Evolutionary conservation across 345 rosid species (phyloP), one percentile per base, ranked within the genome.

Genomic region (Eucalyptus leucophloia): DNA sequence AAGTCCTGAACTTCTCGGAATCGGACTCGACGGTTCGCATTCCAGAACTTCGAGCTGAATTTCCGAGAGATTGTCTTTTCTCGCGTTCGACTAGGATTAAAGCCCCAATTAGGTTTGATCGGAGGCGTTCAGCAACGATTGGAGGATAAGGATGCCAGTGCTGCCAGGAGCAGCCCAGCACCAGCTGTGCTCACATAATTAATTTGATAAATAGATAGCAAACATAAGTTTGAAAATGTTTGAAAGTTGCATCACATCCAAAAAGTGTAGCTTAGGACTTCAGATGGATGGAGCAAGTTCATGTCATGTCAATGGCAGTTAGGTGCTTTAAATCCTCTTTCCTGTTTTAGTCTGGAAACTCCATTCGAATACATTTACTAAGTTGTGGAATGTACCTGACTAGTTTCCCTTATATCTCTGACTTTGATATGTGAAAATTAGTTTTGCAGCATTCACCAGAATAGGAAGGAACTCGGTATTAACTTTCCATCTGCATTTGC

Each of bases 401-500:
- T 30, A 62, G 6, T 28, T 62, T 28, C 34, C 72, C 34, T 62
- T 13, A 14, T 30, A 62, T 14, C 72, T 7, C 37, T 62, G 5
- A 62, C 4, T n/a, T 3, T 14, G 37, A 62, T 14, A 62, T 62
- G 37, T 3, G 9, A 30, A 62, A 62, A 62, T 14, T 62, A n/a
- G 9, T 30, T 15, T 62, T 62, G 5, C 10, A 62, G 34, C 37
- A 62, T 30, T 62, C 19, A 30, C 72, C 19, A 7, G 37, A 62
- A 62, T 2, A 14, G 72, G 72, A 4, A 62, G 72, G 37, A 30
- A 62, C 19, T 30, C 2, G 10, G 0, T 62, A 62, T 62, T 28
- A 26, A 26, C 32, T 62, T 8, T 62, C 18, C 0, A 2, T 62
- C 37, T 7, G 10, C 37, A 62, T 30, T 0, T 30, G 7, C 72